Evolutionary conservation across 2,329 filamentous ascomycete genomes (phyloP).

Genomic region (Balansia obtecta): DNA sequence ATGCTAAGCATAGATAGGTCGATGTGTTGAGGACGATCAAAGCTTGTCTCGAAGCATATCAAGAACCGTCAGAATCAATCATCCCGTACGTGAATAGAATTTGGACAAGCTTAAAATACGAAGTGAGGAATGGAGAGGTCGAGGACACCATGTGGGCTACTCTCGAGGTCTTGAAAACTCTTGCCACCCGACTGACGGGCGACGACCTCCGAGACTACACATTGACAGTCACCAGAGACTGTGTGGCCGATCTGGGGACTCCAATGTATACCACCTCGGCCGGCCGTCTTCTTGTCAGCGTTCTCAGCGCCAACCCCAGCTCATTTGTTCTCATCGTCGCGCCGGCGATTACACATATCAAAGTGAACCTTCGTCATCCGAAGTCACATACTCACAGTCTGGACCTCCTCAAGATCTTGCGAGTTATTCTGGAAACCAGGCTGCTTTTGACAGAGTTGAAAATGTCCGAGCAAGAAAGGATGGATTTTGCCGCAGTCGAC

Average conservation of each 20-base stretch:
- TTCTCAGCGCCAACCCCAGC: conserved; percentile 33
- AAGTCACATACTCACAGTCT: conserved; percentile 37
- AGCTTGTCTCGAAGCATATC: conserved; percentile 38
- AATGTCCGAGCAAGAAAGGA: conserved; percentile 23
- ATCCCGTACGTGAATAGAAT: conserved; percentile 37
- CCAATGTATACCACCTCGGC: conserved; percentile 39
- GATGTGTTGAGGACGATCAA: conserved; percentile 45
- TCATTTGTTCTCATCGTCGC: conserved; percentile 36
- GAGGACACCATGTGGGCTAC: conserved; percentile 45
- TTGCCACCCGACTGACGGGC: conserved; percentile 32
- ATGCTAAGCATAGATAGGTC: conserved; percentile 21
- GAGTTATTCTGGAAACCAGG: conserved; percentile 36
- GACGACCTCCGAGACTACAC: conserved; percentile 33
- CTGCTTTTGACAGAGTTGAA: conserved; percentile 23
- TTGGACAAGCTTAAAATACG: conserved; percentile 50
- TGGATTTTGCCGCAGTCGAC: conserved; percentile 24
- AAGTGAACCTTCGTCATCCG: conserved; percentile 36
- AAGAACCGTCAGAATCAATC: conserved; percentile 32
- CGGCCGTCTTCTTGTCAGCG: conserved; percentile 38
- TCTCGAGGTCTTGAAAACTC: conserved; percentile 38
- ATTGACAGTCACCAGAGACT: conserved; percentile 37
- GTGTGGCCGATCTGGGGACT: conserved; percentile 39
- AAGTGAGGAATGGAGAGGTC: conserved; percentile 48
- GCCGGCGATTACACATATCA: conserved; percentile 34
- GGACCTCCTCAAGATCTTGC: conserved; percentile 39